A percentile compares a stretch with the other conserved stretches of the same genome.
These are phyloP conservation scores for Kregervanrija delftensis DNA, from an alignment of 805 yeast species.

Conservation along the genomic window DNA sequence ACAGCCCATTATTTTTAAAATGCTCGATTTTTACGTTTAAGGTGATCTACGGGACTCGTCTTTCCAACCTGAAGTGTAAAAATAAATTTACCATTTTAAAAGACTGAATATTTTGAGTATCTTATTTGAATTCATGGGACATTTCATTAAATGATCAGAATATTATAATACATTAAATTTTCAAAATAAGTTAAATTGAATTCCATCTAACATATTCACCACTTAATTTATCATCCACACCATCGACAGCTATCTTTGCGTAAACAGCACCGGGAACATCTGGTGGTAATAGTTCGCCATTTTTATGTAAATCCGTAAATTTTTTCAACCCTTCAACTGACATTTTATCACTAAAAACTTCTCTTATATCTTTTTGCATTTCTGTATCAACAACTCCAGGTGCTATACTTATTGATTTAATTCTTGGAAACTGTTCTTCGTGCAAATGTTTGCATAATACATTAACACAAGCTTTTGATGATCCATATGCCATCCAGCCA, in stretches of 20 bases:
- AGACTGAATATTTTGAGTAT: no score
- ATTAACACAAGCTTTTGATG: conserved; percentile 88
- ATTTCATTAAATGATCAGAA: no score
- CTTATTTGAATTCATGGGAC: no score
- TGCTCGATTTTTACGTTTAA: no score
- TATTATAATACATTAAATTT: no score
- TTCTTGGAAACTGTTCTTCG: conserved; percentile 50
- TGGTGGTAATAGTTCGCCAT: conserved; percentile 57
- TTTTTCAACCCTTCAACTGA: conserved; percentile 46
- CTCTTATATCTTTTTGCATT: conserved; percentile 82
- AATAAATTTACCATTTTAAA: no score
- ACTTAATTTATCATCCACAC: conserved; percentile 48
- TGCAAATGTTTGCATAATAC: conserved; percentile 64
- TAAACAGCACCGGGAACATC: conserved; percentile 65
- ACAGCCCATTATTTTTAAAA: no score
- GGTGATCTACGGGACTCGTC: no score
- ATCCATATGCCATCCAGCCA: conserved; percentile 91
- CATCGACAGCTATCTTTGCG: conserved; percentile 57
- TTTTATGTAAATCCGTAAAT: conserved; percentile 56
- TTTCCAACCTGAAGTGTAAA: no score
- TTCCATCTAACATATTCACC: conserved; percentile 61
- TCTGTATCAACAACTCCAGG: conserved; percentile 93
- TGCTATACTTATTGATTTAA: conserved; percentile 68
- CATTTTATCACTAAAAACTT: conserved; percentile 55
- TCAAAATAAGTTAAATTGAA: no score